Evolutionary conservation across 1,284 basidiomycete species (phyloP).

Genomic region (Coniferiporia sulphurascens): DNA sequence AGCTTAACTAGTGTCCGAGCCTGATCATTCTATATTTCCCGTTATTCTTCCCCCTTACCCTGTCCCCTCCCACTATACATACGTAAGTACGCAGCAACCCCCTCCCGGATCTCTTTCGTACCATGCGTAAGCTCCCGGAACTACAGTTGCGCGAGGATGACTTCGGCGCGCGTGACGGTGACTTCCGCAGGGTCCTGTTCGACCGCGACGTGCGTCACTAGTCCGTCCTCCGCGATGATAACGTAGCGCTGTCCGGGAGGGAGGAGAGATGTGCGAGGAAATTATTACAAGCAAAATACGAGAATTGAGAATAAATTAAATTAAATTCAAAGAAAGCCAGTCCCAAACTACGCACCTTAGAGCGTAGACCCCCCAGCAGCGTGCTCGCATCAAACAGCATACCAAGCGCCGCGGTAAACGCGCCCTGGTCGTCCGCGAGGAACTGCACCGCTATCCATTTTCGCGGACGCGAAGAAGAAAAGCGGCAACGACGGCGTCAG

Average conservation of each 20-base stretch:
- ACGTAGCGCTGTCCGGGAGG: constrained; percentile 15
- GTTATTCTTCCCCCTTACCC: not conserved
- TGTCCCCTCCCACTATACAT: not conserved
- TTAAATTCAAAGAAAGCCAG: too few relatives aligned
- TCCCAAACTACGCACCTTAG: constrained; percentile 44
- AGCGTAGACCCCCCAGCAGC: constrained; percentile 57
- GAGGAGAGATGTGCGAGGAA: not conserved
- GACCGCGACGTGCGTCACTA: constrained; percentile 31
- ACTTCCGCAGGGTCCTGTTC: constrained; percentile 33
- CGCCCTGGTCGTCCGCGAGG: constrained; percentile 63
- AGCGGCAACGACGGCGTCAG: too few relatives aligned
- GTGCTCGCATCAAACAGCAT: constrained; percentile 60
- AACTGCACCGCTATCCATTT: constrained; percentile 48
- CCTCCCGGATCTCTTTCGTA: not conserved
- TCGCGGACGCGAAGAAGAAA: too few relatives aligned
- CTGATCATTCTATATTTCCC: not conserved
- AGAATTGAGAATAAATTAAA: not conserved
- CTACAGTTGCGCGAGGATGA: constrained; percentile 25
- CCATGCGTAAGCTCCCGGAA: too few relatives aligned
- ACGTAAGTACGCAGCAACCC: not conserved
- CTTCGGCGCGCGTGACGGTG: constrained; percentile 34
- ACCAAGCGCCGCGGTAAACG: constrained; percentile 54
- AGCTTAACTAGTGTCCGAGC: too few relatives aligned
- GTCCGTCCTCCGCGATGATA: constrained; percentile 30
- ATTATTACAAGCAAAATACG: too few relatives aligned